phyloP scores from a whole-genome alignment of 2,329 filamentous ascomycete species.

The Exophiala alcalophila region DNA sequence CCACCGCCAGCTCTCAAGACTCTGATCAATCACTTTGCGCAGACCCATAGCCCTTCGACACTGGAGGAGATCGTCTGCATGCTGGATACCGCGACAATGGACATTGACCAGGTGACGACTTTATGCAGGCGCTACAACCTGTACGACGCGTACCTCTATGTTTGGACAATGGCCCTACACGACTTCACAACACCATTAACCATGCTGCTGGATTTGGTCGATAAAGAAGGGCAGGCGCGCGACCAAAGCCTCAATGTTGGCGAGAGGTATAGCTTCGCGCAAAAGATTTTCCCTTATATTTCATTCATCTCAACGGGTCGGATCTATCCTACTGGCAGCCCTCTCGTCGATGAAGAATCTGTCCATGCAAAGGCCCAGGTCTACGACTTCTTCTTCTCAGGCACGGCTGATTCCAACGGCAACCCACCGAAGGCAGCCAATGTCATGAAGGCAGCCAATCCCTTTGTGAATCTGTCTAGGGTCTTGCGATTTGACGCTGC shows the following conservation, averaged over 20 bases:
- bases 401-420: slow-evolving; percentile 54
- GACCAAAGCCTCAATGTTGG: slow-evolving; percentile 1
- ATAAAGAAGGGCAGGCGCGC: neutral
- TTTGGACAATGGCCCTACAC: slow-evolving; percentile 86
- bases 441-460: slow-evolving; percentile 52
- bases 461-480: slow-evolving; percentile 80
- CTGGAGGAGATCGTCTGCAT: slow-evolving; percentile 94
- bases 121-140: slow-evolving; percentile 88
- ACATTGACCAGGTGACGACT: slow-evolving; percentile 86
- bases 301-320: slow-evolving; percentile 87
- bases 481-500: slow-evolving; percentile 85
- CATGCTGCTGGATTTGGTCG: slow-evolving; percentile 54
- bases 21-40: slow-evolving; percentile 76
- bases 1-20: slow-evolving; percentile 84
- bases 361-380: slow-evolving; percentile 78
- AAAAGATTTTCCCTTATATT: slow-evolving; percentile 92
- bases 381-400: slow-evolving; percentile 92
- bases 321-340: slow-evolving; percentile 81
- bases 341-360: slow-evolving; percentile 69
- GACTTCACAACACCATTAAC: slow-evolving; percentile 91
- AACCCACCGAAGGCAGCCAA: slow-evolving; percentile 29
- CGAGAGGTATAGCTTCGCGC: slow-evolving; percentile 50
- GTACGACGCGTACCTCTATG: slow-evolving; percentile 93
- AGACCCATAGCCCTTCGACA: slow-evolving; percentile 68
- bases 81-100: slow-evolving; percentile 84